These are phyloP conservation scores for Leccinum boreale DNA, from an alignment of 768 basidiomycete species.

Conservation along the genomic window DNA sequence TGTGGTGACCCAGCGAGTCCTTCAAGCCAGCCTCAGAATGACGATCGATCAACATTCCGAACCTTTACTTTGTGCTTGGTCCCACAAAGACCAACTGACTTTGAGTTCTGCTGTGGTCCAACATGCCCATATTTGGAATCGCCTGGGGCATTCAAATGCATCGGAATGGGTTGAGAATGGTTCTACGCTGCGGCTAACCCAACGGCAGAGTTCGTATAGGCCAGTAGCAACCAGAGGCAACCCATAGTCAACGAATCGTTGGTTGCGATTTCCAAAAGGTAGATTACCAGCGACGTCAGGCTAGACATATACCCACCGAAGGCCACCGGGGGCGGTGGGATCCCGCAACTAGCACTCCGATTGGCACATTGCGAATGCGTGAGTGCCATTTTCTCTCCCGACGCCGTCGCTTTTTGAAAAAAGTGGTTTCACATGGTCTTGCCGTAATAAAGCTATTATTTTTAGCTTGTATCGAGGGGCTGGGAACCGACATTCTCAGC, in stretches of 20 bases:
- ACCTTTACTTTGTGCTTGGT: conserved; percentile 14
- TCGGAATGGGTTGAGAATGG: neutral
- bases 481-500: neutral
- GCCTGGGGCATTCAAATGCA: conserved; percentile 10
- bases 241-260: neutral
- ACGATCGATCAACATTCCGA: conserved; percentile 16
- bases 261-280: neutral
- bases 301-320: neutral
- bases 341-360: neutral
- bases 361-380: no score
- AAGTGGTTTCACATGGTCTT: neutral
- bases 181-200: neutral
- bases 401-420: neutral
- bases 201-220: neutral
- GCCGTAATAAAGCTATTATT: neutral
- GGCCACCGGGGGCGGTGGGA: neutral
- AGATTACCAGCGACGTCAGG: neutral
- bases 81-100: conserved; percentile 11
- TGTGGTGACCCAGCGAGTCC: conserved; percentile 14
- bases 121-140: conserved; percentile 8
- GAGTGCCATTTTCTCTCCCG: neutral
- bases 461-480: neutral
- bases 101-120: conserved; percentile 5
- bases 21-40: conserved; percentile 3
- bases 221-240: no score